A percentile compares a stretch with the other conserved stretches of the same genome.
These are phyloP conservation scores for Hamamelis virginiana DNA, from an alignment of 164 flowering plant species.

Conservation along the genomic window DNA sequence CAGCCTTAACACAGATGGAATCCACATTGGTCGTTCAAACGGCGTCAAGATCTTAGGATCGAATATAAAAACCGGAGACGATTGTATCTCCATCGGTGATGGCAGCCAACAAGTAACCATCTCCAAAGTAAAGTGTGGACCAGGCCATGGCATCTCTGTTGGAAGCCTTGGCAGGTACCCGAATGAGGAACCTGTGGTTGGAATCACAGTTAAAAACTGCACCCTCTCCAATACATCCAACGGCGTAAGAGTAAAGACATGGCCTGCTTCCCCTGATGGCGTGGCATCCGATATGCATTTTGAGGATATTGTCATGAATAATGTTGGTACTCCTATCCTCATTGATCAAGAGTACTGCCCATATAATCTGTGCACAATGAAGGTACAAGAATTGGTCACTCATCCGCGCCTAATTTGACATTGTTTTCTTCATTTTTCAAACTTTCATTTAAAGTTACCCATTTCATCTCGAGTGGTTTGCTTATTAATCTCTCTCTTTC, in stretches of 20 bases:
- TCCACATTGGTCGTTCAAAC: constrained; percentile 46
- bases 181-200: constrained; percentile 31
- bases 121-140: constrained; percentile 37
- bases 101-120: constrained; percentile 27
- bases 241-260: constrained; percentile 59
- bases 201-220: constrained; percentile 36
- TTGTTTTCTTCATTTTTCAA: no score
- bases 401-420: no score
- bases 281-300: constrained; percentile 32
- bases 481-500: not conserved
- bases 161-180: constrained; percentile 55
- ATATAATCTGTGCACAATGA: no score
- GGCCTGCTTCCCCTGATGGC: constrained; percentile 29
- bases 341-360: constrained; percentile 66
- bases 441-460: no score
- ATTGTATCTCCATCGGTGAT: constrained; percentile 61
- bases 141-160: constrained; percentile 59
- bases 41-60: constrained; percentile 26
- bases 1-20: constrained; percentile 65
- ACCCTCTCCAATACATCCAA: constrained; percentile 32
- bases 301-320: constrained; percentile 35
- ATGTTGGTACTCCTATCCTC: constrained; percentile 44
- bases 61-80: constrained; percentile 52
- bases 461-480: no score
- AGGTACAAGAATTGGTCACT: no score